These are phyloP conservation scores for Boletus sensibilis DNA, from an alignment of 768 basidiomycete species.

Conservation along the genomic window DNA sequence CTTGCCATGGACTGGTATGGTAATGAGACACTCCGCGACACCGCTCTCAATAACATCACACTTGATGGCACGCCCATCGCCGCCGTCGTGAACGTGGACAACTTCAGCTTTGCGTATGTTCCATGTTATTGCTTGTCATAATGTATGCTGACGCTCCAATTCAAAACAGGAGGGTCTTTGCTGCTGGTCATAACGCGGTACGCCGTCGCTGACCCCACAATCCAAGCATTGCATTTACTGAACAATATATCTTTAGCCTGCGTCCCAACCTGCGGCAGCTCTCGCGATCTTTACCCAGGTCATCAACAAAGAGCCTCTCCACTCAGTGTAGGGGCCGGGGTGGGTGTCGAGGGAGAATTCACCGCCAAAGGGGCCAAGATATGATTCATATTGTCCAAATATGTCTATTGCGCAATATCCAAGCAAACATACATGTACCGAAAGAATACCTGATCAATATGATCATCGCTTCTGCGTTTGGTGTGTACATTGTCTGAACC, in stretches of 20 bases:
- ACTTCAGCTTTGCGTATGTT: conserved; percentile 66
- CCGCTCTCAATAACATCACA: conserved; percentile 54
- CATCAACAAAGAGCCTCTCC: conserved; percentile 48
- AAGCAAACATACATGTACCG: conserved; percentile 59
- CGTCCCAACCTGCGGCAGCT: conserved; percentile 58
- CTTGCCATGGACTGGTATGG: conserved; percentile 50
- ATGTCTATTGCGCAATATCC: conserved; percentile 44
- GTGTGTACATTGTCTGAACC: conserved; percentile 77
- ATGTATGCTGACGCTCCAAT: not conserved
- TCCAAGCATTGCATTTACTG: not conserved
- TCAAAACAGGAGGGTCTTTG: conserved; percentile 49
- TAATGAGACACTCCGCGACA: conserved; percentile 38
- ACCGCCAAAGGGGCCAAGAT: not conserved
- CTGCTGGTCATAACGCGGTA: conserved; percentile 63
- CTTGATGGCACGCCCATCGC: conserved; percentile 52
- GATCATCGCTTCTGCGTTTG: conserved; percentile 52
- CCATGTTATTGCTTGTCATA: not conserved
- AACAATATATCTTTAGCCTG: conserved; percentile 40
- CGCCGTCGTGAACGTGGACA: conserved; percentile 61
- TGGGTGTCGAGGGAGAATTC: not conserved
- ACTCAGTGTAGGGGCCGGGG: conserved; percentile 40
- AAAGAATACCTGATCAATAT: conserved; percentile 63
- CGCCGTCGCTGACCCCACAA: conserved; percentile 19
- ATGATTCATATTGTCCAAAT: conserved; percentile 34
- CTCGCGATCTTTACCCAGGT: conserved; percentile 60